Evolutionary conservation across 2,329 filamentous ascomycete genomes (phyloP).

Genomic region (Sarocladium kiliense): DNA sequence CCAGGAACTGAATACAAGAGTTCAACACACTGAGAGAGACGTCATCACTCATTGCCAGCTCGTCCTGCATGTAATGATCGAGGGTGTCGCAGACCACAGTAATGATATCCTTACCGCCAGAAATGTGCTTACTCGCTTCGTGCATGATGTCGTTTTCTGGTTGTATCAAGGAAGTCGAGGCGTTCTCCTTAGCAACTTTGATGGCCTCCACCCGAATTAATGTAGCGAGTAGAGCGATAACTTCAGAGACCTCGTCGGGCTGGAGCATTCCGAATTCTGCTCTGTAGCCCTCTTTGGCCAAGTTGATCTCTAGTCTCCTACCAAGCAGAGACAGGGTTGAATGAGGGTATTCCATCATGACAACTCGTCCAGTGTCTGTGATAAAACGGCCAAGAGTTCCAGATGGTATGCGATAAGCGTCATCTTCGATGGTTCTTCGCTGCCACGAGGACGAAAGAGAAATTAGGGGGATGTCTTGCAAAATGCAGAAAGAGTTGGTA

Average conservation of each 20-base stretch:
- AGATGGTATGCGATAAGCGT: slow-evolving; percentile 56
- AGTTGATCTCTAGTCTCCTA: slow-evolving; percentile 64
- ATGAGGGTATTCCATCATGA: slow-evolving; percentile 73
- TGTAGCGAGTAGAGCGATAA: slow-evolving; percentile 67
- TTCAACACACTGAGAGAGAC: slow-evolving; percentile 60
- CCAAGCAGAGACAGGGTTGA: slow-evolving; percentile 77
- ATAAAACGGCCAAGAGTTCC: slow-evolving; percentile 69
- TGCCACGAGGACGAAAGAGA: slow-evolving; percentile 39
- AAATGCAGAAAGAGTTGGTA: slow-evolving; percentile 69
- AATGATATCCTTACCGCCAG: slow-evolving; percentile 67
- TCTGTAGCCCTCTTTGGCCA: slow-evolving; percentile 50
- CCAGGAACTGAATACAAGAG: slow-evolving; percentile 75
- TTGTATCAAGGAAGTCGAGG: slow-evolving; percentile 25
- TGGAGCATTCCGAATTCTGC: slow-evolving; percentile 49
- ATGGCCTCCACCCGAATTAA: slow-evolving; percentile 53
- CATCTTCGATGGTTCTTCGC: slow-evolving; percentile 37
- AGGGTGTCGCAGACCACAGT: slow-evolving; percentile 80
- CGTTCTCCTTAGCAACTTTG: slow-evolving; percentile 23
- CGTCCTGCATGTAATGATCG: slow-evolving; percentile 62
- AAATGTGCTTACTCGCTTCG: slow-evolving; percentile 48
- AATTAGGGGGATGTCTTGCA: slow-evolving; percentile 60
- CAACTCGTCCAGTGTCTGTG: slow-evolving; percentile 69
- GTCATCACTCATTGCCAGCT: slow-evolving; percentile 51
- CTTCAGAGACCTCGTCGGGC: slow-evolving; percentile 63
- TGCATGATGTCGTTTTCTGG: slow-evolving; percentile 43